Conservation (phyloP, 139 green algal genomes). For the Chlorella sp. region DNA sequence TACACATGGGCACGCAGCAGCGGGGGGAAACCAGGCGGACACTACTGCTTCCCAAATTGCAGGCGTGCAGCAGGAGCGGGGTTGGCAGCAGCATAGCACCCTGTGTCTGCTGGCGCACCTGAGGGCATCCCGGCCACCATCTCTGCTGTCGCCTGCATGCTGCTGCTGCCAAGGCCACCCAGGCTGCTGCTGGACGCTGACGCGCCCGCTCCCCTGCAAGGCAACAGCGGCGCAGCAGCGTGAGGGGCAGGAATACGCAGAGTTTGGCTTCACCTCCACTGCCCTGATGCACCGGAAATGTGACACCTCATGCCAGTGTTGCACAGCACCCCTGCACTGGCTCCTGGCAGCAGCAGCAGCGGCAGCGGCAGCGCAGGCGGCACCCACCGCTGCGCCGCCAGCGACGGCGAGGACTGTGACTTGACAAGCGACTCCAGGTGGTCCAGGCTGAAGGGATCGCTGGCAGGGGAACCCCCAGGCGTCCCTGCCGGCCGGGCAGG, state of each 20-base stretch:
- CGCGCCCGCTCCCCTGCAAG: not conserved
- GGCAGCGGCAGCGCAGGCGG: not conserved
- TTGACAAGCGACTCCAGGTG: constrained; percentile 5
- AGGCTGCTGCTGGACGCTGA: constrained; percentile 13
- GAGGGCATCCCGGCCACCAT: not conserved
- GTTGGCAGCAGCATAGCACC: not conserved
- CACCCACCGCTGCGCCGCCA: constrained; percentile 10
- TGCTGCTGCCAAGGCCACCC: not conserved
- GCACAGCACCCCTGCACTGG: not conserved
- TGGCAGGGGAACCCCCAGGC: no score
- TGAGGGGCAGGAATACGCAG: no score
- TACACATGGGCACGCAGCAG: not conserved
- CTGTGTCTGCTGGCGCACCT: not conserved
- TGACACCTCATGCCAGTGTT: not conserved
- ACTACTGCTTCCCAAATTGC: not conserved
- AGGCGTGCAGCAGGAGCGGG: no score
- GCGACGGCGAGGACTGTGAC: constrained; percentile 3
- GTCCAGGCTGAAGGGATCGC: not conserved
- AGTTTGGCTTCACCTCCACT: no score
- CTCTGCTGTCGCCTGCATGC: not conserved
- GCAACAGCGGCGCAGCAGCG: no score
- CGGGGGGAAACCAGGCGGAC: not conserved
- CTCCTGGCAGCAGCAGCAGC: not conserved
- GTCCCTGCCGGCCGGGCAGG: not conserved
- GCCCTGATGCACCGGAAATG: no score